Percentiles rank a stretch among this genome's conserved stretches.
phyloP scores from a whole-genome alignment of 169 alveolate genomes.

The Plasmodium gaboni region DNA sequence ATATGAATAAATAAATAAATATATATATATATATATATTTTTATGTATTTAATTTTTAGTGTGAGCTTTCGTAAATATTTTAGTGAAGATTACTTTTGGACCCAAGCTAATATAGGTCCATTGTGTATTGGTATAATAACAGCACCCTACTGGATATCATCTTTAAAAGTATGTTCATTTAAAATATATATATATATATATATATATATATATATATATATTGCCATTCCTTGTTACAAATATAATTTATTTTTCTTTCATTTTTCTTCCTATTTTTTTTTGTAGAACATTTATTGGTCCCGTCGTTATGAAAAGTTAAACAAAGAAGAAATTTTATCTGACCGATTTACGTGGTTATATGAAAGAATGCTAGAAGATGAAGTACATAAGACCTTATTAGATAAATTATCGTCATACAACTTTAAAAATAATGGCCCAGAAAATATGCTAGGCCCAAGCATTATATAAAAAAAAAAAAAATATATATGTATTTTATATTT shows the following conservation, averaged over 20 bases:
- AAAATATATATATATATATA: neutral
- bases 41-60: constrained; percentile 25
- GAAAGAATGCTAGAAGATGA: constrained; percentile 86
- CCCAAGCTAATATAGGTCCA: constrained; percentile 81
- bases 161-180: constrained; percentile 72
- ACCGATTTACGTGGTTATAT: constrained; percentile 86
- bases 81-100: constrained; percentile 81
- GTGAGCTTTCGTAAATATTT: constrained; percentile 71
- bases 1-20: neutral
- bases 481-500: too few species aligned
- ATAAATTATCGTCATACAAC: constrained; percentile 65
- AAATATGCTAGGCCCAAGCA: constrained; percentile 72
- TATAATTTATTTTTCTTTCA: constrained; percentile 7
- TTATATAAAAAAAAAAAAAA: constrained; percentile 19
- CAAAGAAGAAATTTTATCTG: constrained; percentile 86
- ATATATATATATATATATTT: neutral
- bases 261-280: neutral
- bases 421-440: constrained; percentile 75
- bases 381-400: constrained; percentile 64
- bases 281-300: constrained; percentile 86
- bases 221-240: neutral
- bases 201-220: too few species aligned
- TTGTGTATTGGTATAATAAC: constrained; percentile 77
- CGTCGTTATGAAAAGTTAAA: constrained; percentile 80
- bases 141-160: constrained; percentile 79